Evolutionary conservation across 163 green algal genomes (phyloP).

Genomic region (Picocystis sp.): DNA sequence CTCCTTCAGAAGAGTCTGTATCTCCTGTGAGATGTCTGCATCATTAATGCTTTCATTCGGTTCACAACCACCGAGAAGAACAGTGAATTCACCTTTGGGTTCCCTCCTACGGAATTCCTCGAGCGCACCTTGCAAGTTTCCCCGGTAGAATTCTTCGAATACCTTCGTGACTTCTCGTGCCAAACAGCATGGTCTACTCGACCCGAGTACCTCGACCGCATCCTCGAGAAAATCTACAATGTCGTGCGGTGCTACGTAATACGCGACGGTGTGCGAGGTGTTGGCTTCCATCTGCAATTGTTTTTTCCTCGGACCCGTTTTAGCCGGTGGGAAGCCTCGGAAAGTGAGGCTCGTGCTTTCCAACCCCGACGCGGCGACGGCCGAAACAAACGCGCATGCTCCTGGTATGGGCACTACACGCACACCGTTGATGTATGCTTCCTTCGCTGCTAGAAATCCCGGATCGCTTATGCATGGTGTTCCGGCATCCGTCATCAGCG

Average conservation of each 20-base stretch:
- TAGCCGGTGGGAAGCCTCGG: conserved; percentile 63
- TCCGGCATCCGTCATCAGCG: conserved; percentile 64
- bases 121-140: conserved; percentile 5
- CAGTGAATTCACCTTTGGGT: conserved; percentile 13
- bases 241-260: conserved; percentile 14
- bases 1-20: no score
- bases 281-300: neutral
- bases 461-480: conserved; percentile 58
- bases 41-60: no score
- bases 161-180: conserved; percentile 14
- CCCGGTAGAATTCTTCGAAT: conserved; percentile 14
- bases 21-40: no score
- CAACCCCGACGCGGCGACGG: conserved; percentile 55
- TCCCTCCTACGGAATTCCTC: conserved; percentile 10
- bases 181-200: neutral
- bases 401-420: conserved; percentile 58
- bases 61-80: conserved; percentile 5
- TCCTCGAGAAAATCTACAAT: conserved; percentile 10
- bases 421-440: conserved; percentile 26
- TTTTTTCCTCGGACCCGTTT: conserved; percentile 24
- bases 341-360: conserved; percentile 48
- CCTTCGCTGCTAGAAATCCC: conserved; percentile 36
- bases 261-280: no score
- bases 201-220: conserved; percentile 3
- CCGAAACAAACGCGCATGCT: conserved; percentile 45